phyloP scores from a whole-genome alignment of 1,139 yeast genomes.

The Spathaspora sp. region DNA sequence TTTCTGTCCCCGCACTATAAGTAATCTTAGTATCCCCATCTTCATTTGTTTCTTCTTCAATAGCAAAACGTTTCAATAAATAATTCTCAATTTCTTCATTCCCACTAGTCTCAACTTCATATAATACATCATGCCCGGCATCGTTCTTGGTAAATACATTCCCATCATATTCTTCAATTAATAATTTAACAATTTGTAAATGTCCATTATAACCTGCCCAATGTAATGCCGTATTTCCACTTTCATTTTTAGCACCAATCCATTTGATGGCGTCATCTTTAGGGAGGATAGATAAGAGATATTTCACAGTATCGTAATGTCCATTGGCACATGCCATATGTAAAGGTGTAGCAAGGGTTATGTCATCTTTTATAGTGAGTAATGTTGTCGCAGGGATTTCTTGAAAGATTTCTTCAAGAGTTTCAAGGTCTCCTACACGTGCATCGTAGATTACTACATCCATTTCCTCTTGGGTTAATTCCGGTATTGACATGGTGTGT shows the following conservation, averaged over 20 bases:
- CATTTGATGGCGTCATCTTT: constrained; percentile 45
- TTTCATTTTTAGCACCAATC: constrained; percentile 62
- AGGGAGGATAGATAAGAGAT: constrained; percentile 51
- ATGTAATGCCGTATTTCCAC: constrained; percentile 91
- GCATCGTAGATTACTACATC: constrained; percentile 82
- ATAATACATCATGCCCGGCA: constrained; percentile 80
- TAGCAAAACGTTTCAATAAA: constrained; percentile 68
- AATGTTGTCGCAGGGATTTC: constrained; percentile 51
- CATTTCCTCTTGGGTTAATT: constrained; percentile 65
- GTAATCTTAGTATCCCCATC: constrained; percentile 46
- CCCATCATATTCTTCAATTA: constrained; percentile 73
- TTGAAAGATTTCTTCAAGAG: constrained; percentile 64
- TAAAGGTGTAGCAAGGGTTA: constrained; percentile 69
- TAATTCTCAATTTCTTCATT: constrained; percentile 67
- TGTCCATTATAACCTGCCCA: constrained; percentile 96
- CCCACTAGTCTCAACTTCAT: constrained; percentile 79
- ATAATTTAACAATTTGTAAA: constrained; percentile 60
- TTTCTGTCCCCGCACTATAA: constrained; percentile 50
- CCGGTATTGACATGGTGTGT: constrained; percentile 5
- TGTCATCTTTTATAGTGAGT: constrained; percentile 57
- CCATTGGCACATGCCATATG: constrained; percentile 98
- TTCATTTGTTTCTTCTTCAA: constrained; percentile 55
- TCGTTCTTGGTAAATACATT: constrained; percentile 79
- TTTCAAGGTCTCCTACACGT: constrained; percentile 81
- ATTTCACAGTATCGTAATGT: constrained; percentile 66